phyloP scores from a whole-genome alignment of 1,284 basidiomycete genomes.

The Irpex rosettiformis region DNA sequence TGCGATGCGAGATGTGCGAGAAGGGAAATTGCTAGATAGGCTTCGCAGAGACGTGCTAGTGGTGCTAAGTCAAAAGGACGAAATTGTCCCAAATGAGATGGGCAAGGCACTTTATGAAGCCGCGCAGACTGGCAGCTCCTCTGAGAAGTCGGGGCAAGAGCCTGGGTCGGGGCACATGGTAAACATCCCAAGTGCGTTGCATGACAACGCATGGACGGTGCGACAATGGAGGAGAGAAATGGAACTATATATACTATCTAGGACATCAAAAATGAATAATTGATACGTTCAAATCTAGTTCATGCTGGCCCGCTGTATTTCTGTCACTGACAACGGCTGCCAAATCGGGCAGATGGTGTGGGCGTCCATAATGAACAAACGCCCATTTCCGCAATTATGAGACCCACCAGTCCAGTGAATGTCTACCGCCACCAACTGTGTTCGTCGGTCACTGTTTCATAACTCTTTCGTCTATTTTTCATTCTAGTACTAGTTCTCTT shows the following conservation, averaged over 20 bases:
- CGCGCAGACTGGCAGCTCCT: slow-evolving; percentile 2
- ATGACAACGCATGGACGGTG: slow-evolving; percentile 41
- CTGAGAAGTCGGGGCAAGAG: neutral
- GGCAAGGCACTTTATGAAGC: slow-evolving; percentile 29
- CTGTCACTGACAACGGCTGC: neutral
- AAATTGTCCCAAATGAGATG: slow-evolving; percentile 44
- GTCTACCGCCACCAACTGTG: neutral
- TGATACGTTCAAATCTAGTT: neutral
- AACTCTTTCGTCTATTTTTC: too few relatives aligned
- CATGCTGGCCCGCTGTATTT: neutral
- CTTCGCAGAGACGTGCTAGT: slow-evolving; percentile 29
- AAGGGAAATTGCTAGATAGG: slow-evolving; percentile 19
- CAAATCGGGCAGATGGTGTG: neutral
- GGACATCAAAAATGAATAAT: neutral
- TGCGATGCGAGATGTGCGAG: slow-evolving; percentile 20
- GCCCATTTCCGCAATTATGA: neutral
- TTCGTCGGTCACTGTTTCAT: neutral
- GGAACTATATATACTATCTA: slow-evolving; percentile 3
- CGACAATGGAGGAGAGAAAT: slow-evolving; percentile 35
- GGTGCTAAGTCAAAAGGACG: slow-evolving; percentile 41
- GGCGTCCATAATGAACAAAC: neutral
- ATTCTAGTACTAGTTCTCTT: too few relatives aligned
- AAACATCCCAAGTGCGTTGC: slow-evolving; percentile 35
- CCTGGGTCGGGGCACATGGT: slow-evolving; percentile 20
- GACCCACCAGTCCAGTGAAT: neutral